Evolutionary conservation across 441 rosid genomes (phyloP).

Genomic region (Eruca vesicaria): DNA sequence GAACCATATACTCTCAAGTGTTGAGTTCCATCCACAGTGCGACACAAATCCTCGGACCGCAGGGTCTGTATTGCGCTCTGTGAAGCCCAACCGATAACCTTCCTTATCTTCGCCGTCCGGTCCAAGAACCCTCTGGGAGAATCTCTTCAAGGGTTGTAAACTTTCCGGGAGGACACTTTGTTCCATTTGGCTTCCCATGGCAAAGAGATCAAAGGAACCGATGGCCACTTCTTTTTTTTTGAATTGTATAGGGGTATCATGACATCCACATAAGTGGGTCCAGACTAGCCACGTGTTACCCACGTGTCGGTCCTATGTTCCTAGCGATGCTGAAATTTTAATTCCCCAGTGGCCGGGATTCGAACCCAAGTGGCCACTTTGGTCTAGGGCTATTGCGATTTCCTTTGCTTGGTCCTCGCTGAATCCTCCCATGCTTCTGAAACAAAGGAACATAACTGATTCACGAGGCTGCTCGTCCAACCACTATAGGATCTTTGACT

Average conservation of each 20-base stretch:
- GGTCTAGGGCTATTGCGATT: conserved; percentile 41
- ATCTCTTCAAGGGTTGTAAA: conserved; percentile 25
- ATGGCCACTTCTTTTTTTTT: conserved; percentile 23
- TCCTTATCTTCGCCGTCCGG: conserved; percentile 29
- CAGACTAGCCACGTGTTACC: too few relatives aligned
- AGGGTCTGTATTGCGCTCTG: conserved; percentile 31
- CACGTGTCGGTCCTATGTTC: too few relatives aligned
- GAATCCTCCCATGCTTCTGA: conserved; percentile 57
- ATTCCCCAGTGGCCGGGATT: too few relatives aligned
- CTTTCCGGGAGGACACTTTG: conserved; percentile 4
- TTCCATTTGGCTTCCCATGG: conserved; percentile 18
- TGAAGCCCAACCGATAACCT: conserved; percentile 37
- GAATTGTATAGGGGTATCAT: too few relatives aligned
- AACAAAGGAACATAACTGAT: conserved; percentile 58
- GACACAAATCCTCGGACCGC: conserved; percentile 37
- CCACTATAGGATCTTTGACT: conserved; percentile 35
- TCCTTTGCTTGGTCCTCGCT: conserved; percentile 38
- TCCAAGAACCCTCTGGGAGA: conserved; percentile 33
- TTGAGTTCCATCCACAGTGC: conserved; percentile 42
- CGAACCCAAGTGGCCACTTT: too few relatives aligned
- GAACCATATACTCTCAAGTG: conserved; percentile 34
- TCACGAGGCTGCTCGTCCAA: conserved; percentile 46
- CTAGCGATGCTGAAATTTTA: too few relatives aligned
- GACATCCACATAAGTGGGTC: too few relatives aligned
- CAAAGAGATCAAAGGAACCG: conserved; percentile 52